Conservation (phyloP, 2,329 filamentous ascomycete species). For the Ophiobolus disseminans region DNA sequence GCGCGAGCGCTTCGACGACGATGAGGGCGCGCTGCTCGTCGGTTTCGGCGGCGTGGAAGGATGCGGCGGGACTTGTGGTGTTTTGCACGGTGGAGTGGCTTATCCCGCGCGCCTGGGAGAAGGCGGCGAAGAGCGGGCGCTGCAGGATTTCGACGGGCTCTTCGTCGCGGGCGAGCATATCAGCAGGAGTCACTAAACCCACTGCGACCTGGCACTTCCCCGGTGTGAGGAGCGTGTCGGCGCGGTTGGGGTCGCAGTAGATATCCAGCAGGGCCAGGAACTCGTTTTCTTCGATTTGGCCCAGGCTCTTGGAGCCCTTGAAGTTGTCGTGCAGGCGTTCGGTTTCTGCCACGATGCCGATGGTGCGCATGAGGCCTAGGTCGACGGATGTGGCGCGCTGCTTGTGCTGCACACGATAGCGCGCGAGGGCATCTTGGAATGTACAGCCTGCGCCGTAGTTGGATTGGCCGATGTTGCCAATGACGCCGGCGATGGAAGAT, state of each 20-base stretch:
- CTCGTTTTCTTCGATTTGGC: neutral
- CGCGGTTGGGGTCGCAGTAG: neutral
- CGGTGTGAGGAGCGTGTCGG: neutral
- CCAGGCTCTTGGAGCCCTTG: neutral
- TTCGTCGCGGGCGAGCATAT: neutral
- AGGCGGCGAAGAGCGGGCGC: neutral
- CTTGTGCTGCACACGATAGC: slow-evolving; percentile 16
- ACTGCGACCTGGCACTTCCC: neutral
- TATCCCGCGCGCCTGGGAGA: too few species aligned
- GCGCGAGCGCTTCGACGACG: neutral
- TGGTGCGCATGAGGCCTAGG: slow-evolving; percentile 20
- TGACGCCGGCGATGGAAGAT: slow-evolving; percentile 26
- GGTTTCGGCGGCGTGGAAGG: neutral
- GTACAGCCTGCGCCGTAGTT: slow-evolving; percentile 32
- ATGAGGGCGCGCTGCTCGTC: neutral
- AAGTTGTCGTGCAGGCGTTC: neutral
- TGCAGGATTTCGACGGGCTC: neutral
- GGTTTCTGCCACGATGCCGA: slow-evolving; percentile 36
- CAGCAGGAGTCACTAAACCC: neutral
- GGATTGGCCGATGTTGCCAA: slow-evolving; percentile 24
- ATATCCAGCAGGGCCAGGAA: neutral
- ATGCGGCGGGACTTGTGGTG: neutral
- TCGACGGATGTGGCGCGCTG: slow-evolving; percentile 47
- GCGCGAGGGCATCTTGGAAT: slow-evolving; percentile 31
- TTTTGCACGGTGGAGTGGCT: too few species aligned